Evolutionary conservation across 2,329 filamentous ascomycete genomes (phyloP).

Genomic region (Diatrype stigma): DNA sequence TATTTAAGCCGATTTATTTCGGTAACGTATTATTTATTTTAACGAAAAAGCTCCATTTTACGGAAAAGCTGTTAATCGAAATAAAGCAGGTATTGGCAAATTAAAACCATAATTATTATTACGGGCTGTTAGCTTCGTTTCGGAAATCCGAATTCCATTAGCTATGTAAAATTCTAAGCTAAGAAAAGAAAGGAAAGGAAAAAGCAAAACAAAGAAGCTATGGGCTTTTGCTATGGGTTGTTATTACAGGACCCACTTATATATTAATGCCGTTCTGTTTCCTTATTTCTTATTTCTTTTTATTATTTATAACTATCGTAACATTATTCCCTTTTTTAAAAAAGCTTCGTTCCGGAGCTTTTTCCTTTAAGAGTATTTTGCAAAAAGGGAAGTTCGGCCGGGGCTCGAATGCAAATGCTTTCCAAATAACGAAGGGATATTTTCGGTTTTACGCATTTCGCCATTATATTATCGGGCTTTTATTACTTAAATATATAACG

Average conservation of each 20-base stretch:
- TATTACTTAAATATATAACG: neutral
- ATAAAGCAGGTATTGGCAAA: too few species aligned
- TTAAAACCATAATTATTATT: neutral
- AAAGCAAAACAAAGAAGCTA: neutral
- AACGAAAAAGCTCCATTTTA: too few species aligned
- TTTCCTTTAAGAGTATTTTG: neutral
- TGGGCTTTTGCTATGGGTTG: neutral
- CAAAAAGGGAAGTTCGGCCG: neutral
- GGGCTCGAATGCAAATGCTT: neutral
- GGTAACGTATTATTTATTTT: too few species aligned
- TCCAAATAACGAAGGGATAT: neutral
- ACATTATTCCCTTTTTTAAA: neutral
- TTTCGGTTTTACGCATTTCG: neutral
- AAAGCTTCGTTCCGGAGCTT: neutral
- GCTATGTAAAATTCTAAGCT: neutral
- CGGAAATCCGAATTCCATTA: neutral
- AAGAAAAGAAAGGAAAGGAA: neutral
- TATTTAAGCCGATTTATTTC: too few species aligned
- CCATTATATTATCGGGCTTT: neutral
- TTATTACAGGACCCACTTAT: too few species aligned
- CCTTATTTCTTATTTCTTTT: neutral
- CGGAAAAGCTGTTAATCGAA: too few species aligned
- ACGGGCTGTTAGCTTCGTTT: too few species aligned
- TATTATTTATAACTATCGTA: neutral
- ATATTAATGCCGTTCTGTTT: neutral